Evolutionary conservation across 805 yeast species (phyloP), one percentile per base, ranked within the genome.

Genomic region (Scheffersomyces coipomensis): DNA sequence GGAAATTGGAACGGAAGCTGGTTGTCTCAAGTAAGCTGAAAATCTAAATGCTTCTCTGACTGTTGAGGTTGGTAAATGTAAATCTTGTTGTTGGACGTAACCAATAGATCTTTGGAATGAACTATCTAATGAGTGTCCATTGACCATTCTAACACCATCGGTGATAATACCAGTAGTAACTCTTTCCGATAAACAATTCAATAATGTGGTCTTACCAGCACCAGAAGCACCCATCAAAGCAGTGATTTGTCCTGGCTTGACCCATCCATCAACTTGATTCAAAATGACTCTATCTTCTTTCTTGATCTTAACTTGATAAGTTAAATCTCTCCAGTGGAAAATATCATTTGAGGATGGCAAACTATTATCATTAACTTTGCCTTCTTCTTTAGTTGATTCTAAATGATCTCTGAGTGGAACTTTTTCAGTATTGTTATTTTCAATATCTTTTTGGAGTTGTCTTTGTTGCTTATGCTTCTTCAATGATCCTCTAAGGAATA

Each of bases 211-310:
- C 55, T 84, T 84, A 66, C 91, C 91, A 33, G 91, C 91, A 66
- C 91, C 91, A 24, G 91, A 84, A 37, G 83, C 85, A 53, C 90
- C 90, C 89, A 84, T 84, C 42, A 84, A 68, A 6, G 90, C 91
- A 32, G 89, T 83, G 60, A 84, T 68, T 40, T 85, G 82, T 52
- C 91, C 91, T n/a, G 91, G 91, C 53, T 79, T 80, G 39, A 82
- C 87, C 69, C 79, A 84, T 34, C 91, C 91, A 51, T 58, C 66
- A 19, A 64, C 56, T 27, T 55, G 54, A 46, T 64, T 50, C 51
- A 79, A 57, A 44, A 75, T 54, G 9, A 51, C 47, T 42, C 66
- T 50, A 13, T 62, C 60, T 40, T 60, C 68, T 9, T 55, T 41
- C 42, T 66, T 63, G 32, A 63, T 56, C 40, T 60, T 52, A 19